A percentile compares a stretch with the other conserved stretches of the same genome.
phyloP scores from a whole-genome alignment of 2,329 filamentous ascomycete genomes.

The Colletotrichum aenigma region DNA sequence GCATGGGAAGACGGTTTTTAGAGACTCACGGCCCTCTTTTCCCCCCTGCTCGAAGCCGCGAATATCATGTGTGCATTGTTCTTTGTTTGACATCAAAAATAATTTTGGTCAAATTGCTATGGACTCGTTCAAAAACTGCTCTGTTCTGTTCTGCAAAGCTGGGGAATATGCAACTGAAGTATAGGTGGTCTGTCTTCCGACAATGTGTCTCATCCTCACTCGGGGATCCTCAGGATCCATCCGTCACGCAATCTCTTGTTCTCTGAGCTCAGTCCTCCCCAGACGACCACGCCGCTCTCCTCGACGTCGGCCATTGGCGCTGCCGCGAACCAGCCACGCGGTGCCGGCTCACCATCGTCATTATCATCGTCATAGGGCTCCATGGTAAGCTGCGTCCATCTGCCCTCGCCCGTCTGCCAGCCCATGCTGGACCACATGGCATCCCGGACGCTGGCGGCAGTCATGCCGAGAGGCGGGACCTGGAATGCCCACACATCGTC shows the following conservation, averaged over 20 bases:
- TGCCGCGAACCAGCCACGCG: slow-evolving; percentile 63
- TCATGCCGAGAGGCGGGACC: slow-evolving; percentile 59
- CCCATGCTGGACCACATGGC: slow-evolving; percentile 59
- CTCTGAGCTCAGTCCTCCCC: slow-evolving; percentile 60
- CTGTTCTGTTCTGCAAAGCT: background rate
- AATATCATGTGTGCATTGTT: background rate
- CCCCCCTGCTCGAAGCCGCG: background rate
- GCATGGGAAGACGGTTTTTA: slow-evolving; percentile 14
- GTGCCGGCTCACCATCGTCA: slow-evolving; percentile 50
- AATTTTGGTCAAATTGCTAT: background rate
- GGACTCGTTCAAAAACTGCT: background rate
- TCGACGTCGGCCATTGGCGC: slow-evolving; percentile 63
- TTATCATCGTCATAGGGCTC: slow-evolving; percentile 53
- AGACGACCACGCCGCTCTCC: slow-evolving; percentile 62
- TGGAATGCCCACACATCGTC: slow-evolving; percentile 69
- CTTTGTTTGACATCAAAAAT: background rate
- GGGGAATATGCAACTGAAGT: background rate
- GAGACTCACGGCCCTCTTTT: slow-evolving; percentile 1
- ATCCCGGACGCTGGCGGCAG: slow-evolving; percentile 58
- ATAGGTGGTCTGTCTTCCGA: background rate
- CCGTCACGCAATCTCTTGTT: slow-evolving; percentile 62
- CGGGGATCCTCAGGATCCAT: slow-evolving; percentile 64
- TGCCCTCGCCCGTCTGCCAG: slow-evolving; percentile 59
- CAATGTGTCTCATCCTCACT: background rate
- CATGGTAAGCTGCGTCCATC: slow-evolving; percentile 56